Evolutionary conservation across 1,139 yeast genomes (phyloP).

Genomic region (Wickerhamomyces sp.): DNA sequence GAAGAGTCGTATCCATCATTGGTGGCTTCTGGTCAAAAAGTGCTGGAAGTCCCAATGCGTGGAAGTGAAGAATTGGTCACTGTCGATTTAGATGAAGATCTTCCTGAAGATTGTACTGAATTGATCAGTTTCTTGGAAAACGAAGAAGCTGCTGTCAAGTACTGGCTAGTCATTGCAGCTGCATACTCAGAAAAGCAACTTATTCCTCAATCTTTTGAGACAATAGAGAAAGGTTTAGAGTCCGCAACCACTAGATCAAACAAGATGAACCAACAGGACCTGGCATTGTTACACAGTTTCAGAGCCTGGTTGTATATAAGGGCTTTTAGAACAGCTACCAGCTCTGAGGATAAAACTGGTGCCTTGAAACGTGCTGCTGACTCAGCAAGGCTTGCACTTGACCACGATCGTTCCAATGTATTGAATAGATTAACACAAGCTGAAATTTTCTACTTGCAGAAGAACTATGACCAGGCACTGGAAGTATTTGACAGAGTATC

Average conservation of each 20-base stretch:
- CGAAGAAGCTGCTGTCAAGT: slow-evolving; percentile 69
- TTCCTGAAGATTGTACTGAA: slow-evolving; percentile 87
- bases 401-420: slow-evolving; percentile 38
- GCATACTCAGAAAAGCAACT: slow-evolving; percentile 69
- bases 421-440: slow-evolving; percentile 61
- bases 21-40: not conserved
- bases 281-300: slow-evolving; percentile 59
- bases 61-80: slow-evolving; percentile 67
- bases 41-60: slow-evolving; percentile 57
- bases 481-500: slow-evolving; percentile 56
- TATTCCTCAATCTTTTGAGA: slow-evolving; percentile 57
- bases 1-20: not conserved
- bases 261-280: slow-evolving; percentile 29
- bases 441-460: slow-evolving; percentile 42
- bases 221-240: slow-evolving; percentile 57
- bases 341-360: slow-evolving; percentile 23
- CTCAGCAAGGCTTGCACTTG: slow-evolving; percentile 32
- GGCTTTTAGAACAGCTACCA: slow-evolving; percentile 37
- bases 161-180: slow-evolving; percentile 79
- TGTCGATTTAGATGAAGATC: slow-evolving; percentile 62
- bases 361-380: slow-evolving; percentile 30
- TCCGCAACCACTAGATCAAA: slow-evolving; percentile 26
- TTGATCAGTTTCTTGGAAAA: slow-evolving; percentile 72
- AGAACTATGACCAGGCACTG: slow-evolving; percentile 59
- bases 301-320: slow-evolving; percentile 72